These are phyloP conservation scores for Phoenix roebelenii DNA, from an alignment of 176 grass and related monocot species.

Conservation along the genomic window DNA sequence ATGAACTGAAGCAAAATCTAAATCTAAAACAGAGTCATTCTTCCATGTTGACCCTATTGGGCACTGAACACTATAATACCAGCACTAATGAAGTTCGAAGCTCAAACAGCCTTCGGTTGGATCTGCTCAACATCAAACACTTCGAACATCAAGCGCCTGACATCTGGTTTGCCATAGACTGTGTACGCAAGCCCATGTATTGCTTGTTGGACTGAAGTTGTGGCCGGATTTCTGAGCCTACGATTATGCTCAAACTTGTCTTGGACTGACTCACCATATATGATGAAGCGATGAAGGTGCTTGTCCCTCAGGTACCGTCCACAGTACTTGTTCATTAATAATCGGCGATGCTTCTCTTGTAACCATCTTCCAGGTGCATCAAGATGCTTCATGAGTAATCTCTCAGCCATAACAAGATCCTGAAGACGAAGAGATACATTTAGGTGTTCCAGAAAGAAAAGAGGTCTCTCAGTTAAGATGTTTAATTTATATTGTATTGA, in stretches of 20 bases:
- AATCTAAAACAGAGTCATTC: no score
- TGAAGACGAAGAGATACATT: constrained; percentile 13
- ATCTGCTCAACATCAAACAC: constrained; percentile 96
- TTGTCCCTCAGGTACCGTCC: constrained; percentile 81
- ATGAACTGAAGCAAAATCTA: no score
- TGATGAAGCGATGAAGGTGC: constrained; percentile 74
- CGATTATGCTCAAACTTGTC: constrained; percentile 93
- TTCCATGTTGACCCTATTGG: no score
- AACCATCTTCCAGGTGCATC: constrained; percentile 89
- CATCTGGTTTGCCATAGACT: constrained; percentile 85
- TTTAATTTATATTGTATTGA: no score
- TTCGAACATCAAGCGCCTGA: constrained; percentile 89
- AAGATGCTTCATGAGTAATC: constrained; percentile 96
- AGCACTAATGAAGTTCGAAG: no score
- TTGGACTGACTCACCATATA: constrained; percentile 70
- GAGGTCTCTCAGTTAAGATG: no score
- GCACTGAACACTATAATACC: no score
- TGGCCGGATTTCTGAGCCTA: constrained; percentile 75
- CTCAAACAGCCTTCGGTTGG: constrained; percentile 80
- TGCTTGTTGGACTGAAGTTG: constrained; percentile 78
- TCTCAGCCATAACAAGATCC: constrained; percentile 93
- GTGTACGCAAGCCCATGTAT: constrained; percentile 78
- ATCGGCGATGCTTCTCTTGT: constrained; percentile 73
- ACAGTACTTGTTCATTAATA: constrained; percentile 95
- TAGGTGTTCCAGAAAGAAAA: background rate